Base-by-base conservation (phyloP, 768 basidiomycete species). In the Leccinum pellstonianum region DNA sequence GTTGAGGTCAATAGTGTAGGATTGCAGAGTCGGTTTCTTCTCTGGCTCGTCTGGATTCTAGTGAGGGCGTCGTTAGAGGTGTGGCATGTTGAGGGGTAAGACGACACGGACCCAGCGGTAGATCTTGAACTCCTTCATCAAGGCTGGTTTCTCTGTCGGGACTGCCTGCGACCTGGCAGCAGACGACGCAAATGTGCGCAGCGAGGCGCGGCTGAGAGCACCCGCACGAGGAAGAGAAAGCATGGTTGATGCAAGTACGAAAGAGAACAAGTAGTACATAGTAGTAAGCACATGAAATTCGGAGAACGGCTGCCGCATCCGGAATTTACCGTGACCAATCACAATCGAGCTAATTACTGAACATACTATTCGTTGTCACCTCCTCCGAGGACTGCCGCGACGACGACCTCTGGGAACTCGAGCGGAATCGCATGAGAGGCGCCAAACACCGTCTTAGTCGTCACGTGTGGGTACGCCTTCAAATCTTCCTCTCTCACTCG, bases 41-140 rank as follows among this genome's bases (percentile, higher is more conserved):
- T 86, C 83, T 17, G 97, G 96, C 71, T 91, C 87, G 73, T 99
- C 97, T 25, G 97, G 97, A 77, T 98, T 95, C 95, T 86, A 66
- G 25, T 50, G 29, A 0, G 21, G 3, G 46, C 11, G 15, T 2
- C 12, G 5, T 12, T 57, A 27, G n/a, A 9, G 7, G 29, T 37
- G 51, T 11, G 46, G 27, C 3, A 3, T 2, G 29, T 0, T 14
- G 33, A 35, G 5, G 1, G 11, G 33, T 23, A 17, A 15, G 5
- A 6, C 48, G 14, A 17, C 7, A 52, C 64, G 46, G 59, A 93
- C 93, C 94, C 97, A 99, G 74, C 97, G 91, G 79, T 99, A 99
- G 65, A 99, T 95, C 83, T 95, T 92, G 83, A 99, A 98, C 76
- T 95, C 90, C 80, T 98, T 98, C 68, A 88, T 79, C 66, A 90